These are phyloP conservation scores for Wickerhamiella slavikovae DNA, from an alignment of 805 yeast species.

Conservation along the genomic window DNA sequence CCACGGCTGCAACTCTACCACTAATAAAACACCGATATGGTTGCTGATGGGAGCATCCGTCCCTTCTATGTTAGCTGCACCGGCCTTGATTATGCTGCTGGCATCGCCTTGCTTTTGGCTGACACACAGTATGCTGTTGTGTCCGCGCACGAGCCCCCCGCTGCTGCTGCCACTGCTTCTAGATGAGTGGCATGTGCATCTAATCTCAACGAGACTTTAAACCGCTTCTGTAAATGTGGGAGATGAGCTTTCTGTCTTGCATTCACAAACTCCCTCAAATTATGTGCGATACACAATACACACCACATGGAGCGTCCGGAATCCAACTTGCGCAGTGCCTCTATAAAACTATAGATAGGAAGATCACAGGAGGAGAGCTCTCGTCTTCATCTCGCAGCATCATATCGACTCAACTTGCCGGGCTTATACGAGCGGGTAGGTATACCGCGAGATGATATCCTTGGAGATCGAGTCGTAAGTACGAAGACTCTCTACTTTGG, in stretches of 20 bases:
- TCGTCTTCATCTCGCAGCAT: too few species aligned
- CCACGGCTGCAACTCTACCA: conserved; percentile 78
- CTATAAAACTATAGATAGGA: too few species aligned
- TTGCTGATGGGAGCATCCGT: conserved; percentile 91
- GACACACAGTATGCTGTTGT: conserved; percentile 98
- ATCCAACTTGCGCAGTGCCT: too few species aligned
- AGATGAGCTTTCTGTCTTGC: too few species aligned
- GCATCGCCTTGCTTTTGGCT: conserved; percentile 92
- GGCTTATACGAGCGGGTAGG: conserved; percentile 82
- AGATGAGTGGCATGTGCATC: conserved; percentile 23
- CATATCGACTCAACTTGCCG: too few species aligned
- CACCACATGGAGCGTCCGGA: too few species aligned
- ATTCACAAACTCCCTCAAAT: too few species aligned
- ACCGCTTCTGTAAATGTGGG: too few species aligned
- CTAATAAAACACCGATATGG: conserved; percentile 89
- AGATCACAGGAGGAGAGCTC: too few species aligned
- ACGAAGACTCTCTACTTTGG: conserved; percentile 88
- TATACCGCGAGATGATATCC: conserved; percentile 79
- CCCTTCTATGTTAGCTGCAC: conserved; percentile 96
- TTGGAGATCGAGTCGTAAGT: conserved; percentile 83
- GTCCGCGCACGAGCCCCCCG: conserved; percentile 66
- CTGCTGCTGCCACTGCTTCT: conserved; percentile 34
- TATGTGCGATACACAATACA: too few species aligned
- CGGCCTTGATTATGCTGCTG: conserved; percentile 88
- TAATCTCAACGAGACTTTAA: too few species aligned